Base-by-base conservation (phyloP, 768 basidiomycete genomes). In the Mycena belliarum region DNA sequence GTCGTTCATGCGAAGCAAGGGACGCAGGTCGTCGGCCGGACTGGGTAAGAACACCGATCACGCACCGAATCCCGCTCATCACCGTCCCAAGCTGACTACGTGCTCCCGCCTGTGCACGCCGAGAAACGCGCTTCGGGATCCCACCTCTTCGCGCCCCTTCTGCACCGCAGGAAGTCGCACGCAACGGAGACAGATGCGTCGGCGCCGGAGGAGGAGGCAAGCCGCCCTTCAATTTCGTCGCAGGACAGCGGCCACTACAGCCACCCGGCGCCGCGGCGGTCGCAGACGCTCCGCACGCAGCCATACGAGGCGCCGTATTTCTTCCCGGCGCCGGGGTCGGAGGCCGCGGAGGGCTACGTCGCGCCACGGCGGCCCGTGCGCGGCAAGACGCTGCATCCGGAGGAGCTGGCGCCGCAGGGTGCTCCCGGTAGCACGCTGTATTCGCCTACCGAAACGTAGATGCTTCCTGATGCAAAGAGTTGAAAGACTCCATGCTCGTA, bases 301-400 rank as follows among this genome's bases (percentile, higher is more conserved):
- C 85, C 86, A 3, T 88, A 87, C 61, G 80, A 82, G 55, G 84
- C 84, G 6, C 84, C 85, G 2, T 86, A 84, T 65, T 85, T 83
- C 69, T 81, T 82, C 63, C 79, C 82, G 20, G 71, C 76, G 7
- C 86, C 86, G 2, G 64, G 66, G 2, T 72, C 75, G 0, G 74
- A 71, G 0, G 70, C 66, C n/a, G 75, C 75, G 1, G 60, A 60
- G 12, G 70, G 63, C 26, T 76, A 76, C 53, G 63, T 71, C 2
- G 66, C 58, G 28, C 57, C 63, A 29, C 61, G 63, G 8, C 69
- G 61, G 62, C 70, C 64, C 56, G 63, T 32, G 21, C 65, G 67
- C 20, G 68, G 68, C 46, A 60, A 21, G 35, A 46, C 52, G 14
- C 25, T 54, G 18, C 11, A 25, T 20, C 35, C 52, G 21, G 52